Base-by-base conservation (phyloP, 1,139 yeast species). In the Sugiyamaella castrensis region DNA sequence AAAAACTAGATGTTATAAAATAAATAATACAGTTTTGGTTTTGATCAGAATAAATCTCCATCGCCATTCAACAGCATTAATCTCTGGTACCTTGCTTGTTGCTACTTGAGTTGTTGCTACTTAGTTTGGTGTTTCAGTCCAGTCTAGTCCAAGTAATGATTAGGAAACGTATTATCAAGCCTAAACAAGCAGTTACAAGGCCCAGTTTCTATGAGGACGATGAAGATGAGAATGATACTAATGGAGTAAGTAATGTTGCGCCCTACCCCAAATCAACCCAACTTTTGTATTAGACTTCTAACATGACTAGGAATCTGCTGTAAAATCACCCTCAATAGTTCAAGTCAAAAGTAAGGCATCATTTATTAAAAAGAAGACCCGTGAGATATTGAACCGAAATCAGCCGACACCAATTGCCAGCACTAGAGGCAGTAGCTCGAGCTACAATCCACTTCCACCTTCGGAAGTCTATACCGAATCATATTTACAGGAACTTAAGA, bases 161-260 rank as follows among this genome's bases (percentile, higher is more conserved):
- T 19, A 42, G 36, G 36, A 34, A 40, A 19, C 46, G 46, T 28
- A 42, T 35, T 42, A 42, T 42, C 16, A 42, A 42, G 27, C 11
- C 46, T 19, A 34, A 29, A 13, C 34, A 42, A 35, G 39, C 40
- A 42, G 31, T 28, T 34, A 34, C 46, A 42, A 42, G 28, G 40
- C 46, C 46, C 12, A 42, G 46, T 19, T 42, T 42, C 29, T 33
- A 42, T 15, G 46, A 42, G 19, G 45, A 42, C 6, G 46, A 41
- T 15, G 34, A 28, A 34, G 46, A 35, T 15, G n/a, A n/a, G n/a
- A 29, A 32, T 12, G 32, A 33, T 24, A 37, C 34, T 33, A 40
- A 37, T 13, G 12, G 15, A 13, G 30, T 11, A 40, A 29, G 13
- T 16, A 15, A 7, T 8, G 35, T 7, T 24, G 10, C 16, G 24